phyloP scores from a whole-genome alignment of 2,329 filamentous ascomycete species.

The Calonectria pteridis region DNA sequence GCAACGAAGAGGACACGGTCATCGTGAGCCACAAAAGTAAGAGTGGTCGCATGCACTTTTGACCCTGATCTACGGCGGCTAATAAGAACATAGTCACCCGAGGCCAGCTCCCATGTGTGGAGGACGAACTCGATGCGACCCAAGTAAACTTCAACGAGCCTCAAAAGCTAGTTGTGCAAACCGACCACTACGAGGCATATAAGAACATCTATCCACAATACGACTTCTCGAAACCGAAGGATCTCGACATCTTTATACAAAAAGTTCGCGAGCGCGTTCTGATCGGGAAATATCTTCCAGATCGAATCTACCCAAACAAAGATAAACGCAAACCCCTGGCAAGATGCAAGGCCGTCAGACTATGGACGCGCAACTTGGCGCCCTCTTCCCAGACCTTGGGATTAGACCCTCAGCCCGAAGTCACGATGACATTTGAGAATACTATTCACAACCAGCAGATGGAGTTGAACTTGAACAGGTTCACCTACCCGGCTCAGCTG shows the following conservation, averaged over 20 bases:
- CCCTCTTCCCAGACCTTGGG: background rate
- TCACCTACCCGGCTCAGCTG: background rate
- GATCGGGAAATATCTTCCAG: background rate
- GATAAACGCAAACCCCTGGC: background rate
- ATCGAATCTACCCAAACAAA: background rate
- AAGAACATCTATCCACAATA: constrained; percentile 6
- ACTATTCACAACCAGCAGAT: background rate
- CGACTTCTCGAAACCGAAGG: background rate
- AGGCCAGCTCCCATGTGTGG: background rate
- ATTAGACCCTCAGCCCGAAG: background rate
- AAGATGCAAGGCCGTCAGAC: background rate
- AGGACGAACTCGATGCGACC: constrained; percentile 6
- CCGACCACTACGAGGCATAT: background rate
- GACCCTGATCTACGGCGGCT: background rate
- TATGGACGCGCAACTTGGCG: background rate
- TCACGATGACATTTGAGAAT: constrained; percentile 1
- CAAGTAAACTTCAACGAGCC: background rate
- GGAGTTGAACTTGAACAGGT: background rate
- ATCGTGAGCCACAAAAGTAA: background rate
- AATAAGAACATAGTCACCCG: background rate
- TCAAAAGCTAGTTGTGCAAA: background rate
- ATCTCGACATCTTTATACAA: background rate
- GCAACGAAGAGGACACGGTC: background rate
- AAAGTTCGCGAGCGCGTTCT: background rate
- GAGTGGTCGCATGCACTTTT: background rate